Conservation (phyloP, 495 filamentous ascomycete genomes). For the Pseudotulostoma volvatum region DNA sequence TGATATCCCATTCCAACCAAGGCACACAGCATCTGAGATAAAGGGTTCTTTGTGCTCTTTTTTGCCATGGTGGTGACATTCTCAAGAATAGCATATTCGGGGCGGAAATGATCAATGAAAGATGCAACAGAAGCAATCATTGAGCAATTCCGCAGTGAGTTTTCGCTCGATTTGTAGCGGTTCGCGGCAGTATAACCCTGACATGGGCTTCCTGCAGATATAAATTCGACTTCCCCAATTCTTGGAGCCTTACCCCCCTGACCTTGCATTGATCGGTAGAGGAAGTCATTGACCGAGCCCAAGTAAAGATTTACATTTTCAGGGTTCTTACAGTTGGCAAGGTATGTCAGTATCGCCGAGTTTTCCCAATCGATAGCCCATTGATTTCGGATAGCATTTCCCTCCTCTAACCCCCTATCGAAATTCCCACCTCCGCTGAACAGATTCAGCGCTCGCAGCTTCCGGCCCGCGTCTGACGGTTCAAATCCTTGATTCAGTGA, state of each 20-base stretch:
- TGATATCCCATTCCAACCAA: conserved; percentile 64
- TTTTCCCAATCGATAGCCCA: conserved; percentile 49
- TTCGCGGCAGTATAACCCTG: conserved; percentile 53
- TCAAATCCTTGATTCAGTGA: conserved; percentile 42
- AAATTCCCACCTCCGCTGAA: conserved; percentile 64
- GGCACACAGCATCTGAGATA: conserved; percentile 50
- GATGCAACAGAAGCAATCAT: conserved; percentile 57
- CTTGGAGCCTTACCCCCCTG: conserved; percentile 20
- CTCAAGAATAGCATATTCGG: conserved; percentile 54
- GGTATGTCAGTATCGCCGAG: conserved; percentile 49
- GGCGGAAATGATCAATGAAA: conserved; percentile 55
- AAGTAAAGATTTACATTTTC: conserved; percentile 30
- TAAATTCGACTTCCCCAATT: conserved; percentile 46
- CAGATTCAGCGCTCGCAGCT: conserved; percentile 44
- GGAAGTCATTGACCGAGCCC: conserved; percentile 55
- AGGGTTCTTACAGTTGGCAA: conserved; percentile 35
- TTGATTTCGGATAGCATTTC: conserved; percentile 41
- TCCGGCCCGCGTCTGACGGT: conserved; percentile 10
- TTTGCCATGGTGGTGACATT: conserved; percentile 50
- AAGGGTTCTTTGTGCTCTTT: conserved; percentile 36
- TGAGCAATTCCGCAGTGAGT: conserved; percentile 45
- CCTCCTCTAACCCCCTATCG: conserved; percentile 57
- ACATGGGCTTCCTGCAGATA: conserved; percentile 59
- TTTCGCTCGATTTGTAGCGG: conserved; percentile 23
- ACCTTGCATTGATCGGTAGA: conserved; percentile 37